phyloP scores from a whole-genome alignment of 2,329 filamentous ascomycete genomes.

The Pyrenophora graminea region DNA sequence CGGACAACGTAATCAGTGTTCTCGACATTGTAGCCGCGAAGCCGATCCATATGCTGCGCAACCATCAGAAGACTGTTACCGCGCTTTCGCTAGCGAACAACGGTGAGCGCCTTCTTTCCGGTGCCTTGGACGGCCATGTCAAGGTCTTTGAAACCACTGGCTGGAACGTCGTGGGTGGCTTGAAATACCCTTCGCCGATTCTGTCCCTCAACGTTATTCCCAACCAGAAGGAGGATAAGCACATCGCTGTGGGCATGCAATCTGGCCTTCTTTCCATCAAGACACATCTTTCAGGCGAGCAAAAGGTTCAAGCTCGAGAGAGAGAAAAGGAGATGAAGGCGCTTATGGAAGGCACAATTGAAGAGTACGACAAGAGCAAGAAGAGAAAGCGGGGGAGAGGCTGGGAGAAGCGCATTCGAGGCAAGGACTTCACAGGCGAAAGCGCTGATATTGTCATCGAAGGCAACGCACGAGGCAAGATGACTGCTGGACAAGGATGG shows the following conservation, averaged over 20 bases:
- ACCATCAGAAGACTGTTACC: slow-evolving; percentile 98
- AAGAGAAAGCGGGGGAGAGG: slow-evolving; percentile 65
- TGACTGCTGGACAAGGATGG: slow-evolving; percentile 73
- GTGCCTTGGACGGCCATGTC: slow-evolving; percentile 91
- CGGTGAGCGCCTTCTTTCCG: slow-evolving; percentile 79
- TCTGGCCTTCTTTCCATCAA: slow-evolving; percentile 89
- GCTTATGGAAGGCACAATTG: slow-evolving; percentile 75
- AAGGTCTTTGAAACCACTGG: slow-evolving; percentile 93
- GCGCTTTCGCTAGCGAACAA: slow-evolving; percentile 80
- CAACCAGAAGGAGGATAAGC: slow-evolving; percentile 77
- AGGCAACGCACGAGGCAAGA: slow-evolving; percentile 66
- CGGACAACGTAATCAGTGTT: slow-evolving; percentile 85
- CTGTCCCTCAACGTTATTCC: slow-evolving; percentile 79
- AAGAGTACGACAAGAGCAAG: slow-evolving; percentile 74
- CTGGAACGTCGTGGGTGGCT: slow-evolving; percentile 95
- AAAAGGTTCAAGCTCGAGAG: slow-evolving; percentile 76
- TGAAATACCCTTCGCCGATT: slow-evolving; percentile 91
- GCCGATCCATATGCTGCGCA: slow-evolving; percentile 82
- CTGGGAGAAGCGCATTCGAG: slow-evolving; percentile 65
- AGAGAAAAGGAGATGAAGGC: slow-evolving; percentile 84
- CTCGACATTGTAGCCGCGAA: slow-evolving; percentile 90
- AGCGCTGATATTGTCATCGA: slow-evolving; percentile 88
- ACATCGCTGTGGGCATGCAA: slow-evolving; percentile 93
- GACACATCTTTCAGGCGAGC: slow-evolving; percentile 82
- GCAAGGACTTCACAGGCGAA: slow-evolving; percentile 81